A percentile compares a stretch with the other conserved stretches of the same genome.
Conservation (phyloP, 495 filamentous ascomycete genomes). For the Pyronema omphalodes region DNA sequence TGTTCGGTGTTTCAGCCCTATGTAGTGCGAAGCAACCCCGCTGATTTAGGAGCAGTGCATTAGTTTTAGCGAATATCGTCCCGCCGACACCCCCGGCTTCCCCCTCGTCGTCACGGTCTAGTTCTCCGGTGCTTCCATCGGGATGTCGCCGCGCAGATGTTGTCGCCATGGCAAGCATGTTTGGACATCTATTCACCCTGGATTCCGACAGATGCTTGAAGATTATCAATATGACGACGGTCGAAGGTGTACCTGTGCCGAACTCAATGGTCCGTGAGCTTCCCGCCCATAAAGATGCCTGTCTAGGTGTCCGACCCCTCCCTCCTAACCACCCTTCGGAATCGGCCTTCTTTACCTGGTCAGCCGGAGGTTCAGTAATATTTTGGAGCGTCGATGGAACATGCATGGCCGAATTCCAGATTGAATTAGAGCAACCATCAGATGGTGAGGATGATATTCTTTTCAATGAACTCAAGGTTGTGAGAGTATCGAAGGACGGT, state of each 20-base stretch:
- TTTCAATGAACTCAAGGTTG: slow-evolving; percentile 57
- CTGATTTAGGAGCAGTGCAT: slow-evolving; percentile 10
- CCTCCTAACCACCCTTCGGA: slow-evolving; percentile 29
- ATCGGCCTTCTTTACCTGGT: slow-evolving; percentile 76
- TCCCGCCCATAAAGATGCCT: slow-evolving; percentile 58
- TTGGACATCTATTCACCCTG: slow-evolving; percentile 52
- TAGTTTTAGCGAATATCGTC: slow-evolving; percentile 25
- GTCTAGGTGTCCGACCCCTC: slow-evolving; percentile 54
- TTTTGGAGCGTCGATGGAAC: slow-evolving; percentile 65
- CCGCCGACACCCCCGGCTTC: slow-evolving; percentile 24
- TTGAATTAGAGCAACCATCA: slow-evolving; percentile 48
- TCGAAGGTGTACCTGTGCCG: slow-evolving; percentile 23
- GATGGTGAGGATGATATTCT: slow-evolving; percentile 37
- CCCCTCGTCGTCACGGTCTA: slow-evolving; percentile 23
- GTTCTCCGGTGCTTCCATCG: slow-evolving; percentile 20
- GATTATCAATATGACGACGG: slow-evolving; percentile 32
- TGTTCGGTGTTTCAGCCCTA: background rate
- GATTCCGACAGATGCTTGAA: slow-evolving; percentile 56
- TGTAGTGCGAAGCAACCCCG: background rate
- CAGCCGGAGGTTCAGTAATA: slow-evolving; percentile 52
- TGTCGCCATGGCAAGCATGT: slow-evolving; percentile 51
- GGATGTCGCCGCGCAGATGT: slow-evolving; percentile 24
- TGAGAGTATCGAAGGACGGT: slow-evolving; percentile 40
- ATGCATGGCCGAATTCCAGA: slow-evolving; percentile 40
- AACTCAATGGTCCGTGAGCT: slow-evolving; percentile 28